Conservation (phyloP, 1,284 basidiomycete genomes). For the Trametes hirsuta region DNA sequence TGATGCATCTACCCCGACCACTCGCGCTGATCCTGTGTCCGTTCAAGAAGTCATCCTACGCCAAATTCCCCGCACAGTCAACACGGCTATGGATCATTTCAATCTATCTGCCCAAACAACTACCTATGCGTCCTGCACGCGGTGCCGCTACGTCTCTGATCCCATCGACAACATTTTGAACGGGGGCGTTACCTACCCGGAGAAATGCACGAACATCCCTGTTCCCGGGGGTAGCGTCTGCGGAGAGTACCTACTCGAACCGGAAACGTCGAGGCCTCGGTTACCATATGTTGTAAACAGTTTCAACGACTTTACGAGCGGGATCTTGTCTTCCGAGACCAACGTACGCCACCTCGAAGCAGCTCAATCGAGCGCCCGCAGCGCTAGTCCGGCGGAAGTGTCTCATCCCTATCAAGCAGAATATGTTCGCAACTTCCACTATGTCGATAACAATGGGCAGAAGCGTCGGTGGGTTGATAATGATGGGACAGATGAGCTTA, state of each 20-base stretch:
- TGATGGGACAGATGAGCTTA: not conserved
- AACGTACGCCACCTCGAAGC: not conserved
- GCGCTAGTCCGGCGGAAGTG: too few species aligned
- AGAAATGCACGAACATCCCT: not conserved
- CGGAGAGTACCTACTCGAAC: not conserved
- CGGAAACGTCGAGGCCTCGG: not conserved
- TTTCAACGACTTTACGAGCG: conserved; percentile 2
- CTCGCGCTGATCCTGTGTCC: not conserved
- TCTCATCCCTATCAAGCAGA: too few species aligned
- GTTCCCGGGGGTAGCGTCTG: not conserved
- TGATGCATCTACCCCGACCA: not conserved
- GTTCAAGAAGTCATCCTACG: not conserved
- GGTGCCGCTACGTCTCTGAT: not conserved
- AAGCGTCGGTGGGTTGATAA: not conserved
- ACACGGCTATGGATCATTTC: not conserved
- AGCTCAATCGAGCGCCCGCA: not conserved
- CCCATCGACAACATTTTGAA: not conserved
- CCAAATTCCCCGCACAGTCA: not conserved
- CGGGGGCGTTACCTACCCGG: not conserved
- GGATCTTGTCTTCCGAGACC: not conserved
- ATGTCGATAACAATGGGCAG: too few species aligned
- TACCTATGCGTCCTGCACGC: conserved; percentile 1
- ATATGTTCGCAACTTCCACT: too few species aligned
- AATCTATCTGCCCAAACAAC: not conserved
- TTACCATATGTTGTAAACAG: conserved; percentile 4